Evolutionary conservation across 257 asterid species (phyloP), one percentile per base, ranked within the genome.

Genomic region (Nicotiana noctiflora): DNA sequence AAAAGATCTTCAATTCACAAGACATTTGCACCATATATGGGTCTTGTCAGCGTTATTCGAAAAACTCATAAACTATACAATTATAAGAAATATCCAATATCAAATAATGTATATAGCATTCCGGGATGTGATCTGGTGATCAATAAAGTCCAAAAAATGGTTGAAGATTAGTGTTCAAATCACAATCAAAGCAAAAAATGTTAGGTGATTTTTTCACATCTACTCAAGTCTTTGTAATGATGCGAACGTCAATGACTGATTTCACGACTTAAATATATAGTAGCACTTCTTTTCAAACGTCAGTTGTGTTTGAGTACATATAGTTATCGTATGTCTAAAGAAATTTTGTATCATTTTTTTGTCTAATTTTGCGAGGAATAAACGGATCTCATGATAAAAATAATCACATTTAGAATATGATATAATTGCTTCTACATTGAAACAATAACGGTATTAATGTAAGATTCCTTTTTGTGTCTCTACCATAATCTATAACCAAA

Each of bases 381-480:
- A 72, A 72, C 61, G 78, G 78, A 72, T 72, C 78, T 72, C 51
- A 72, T 49, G 23, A 49, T 49, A 46, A 46, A 7, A 72, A 68
- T 49, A 49, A 72, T 6, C 40, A 72, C 23, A 72, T 72, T 72
- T 44, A 49, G 4, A 46, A 23, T 72, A 72, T 72, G 60, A 49
- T 72, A 49, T 46, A 15, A 49, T 49, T 49, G 14, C 23, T 72
- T 72, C 40, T 72, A 14, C 78, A 49, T 46, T 46, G 78, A 31
- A 75, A 21, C 18, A 63, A 57, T 55, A 31, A 60, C 8, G n/a
- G 84, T 60, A 80, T 77, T 83, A 75, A 67, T 82, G 80, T 64
- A 78, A 86, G 82, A 83, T 83, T 83, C 86, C 80, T 81, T 72
- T 14, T 56, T 68, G 12, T 57, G 51, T 74, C 76, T 51, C 83